Base-by-base conservation (phyloP, 139 green algal genomes). In the Yamagishiella unicocca region DNA sequence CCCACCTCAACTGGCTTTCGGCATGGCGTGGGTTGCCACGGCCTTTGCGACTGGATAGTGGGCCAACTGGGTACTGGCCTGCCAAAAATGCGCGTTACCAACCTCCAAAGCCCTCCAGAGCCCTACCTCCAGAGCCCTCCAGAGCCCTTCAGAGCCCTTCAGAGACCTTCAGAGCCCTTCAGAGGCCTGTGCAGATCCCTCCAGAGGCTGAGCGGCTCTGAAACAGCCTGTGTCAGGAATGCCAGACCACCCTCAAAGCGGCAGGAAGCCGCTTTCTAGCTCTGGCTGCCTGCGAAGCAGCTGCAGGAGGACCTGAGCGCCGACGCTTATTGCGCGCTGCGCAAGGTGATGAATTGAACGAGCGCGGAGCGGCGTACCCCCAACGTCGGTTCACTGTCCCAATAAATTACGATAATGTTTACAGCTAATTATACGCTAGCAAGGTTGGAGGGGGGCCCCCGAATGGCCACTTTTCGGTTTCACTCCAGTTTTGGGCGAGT, bases 31-130 rank as follows among this genome's bases (percentile, higher is more conserved):
- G 66, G 66, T 73, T 73, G 33, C 66, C 66, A 73, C 66, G 66
- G 66, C 66, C 33, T 73, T 42, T 73, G 66, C n/a, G n/a, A n/a
- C n/a, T n/a, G n/a, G n/a, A n/a, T n/a, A n/a, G n/a, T n/a, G n/a
- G n/a, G n/a, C n/a, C n/a, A n/a, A n/a, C n/a, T n/a, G n/a, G n/a
- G n/a, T n/a, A n/a, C n/a, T n/a, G n/a, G n/a, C n/a, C n/a, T n/a
- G n/a, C n/a, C n/a, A n/a, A n/a, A n/a, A n/a, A n/a, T n/a, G n/a
- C n/a, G n/a, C n/a, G n/a, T n/a, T n/a, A n/a, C n/a, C n/a, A n/a
- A n/a, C n/a, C n/a, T 76, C 68, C 68, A 76, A 33, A 76, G 37
- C 68, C 68, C 68, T 76, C 37, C 37, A 76, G 68, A 77, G 38
- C 68, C 68, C 68, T 77, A 21, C 68, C n/a, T n/a, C n/a, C n/a